Percentiles rank a stretch among this genome's conserved stretches.
Conservation (phyloP, 306 rosid species). For the Cucurbita ficifolia region DNA sequence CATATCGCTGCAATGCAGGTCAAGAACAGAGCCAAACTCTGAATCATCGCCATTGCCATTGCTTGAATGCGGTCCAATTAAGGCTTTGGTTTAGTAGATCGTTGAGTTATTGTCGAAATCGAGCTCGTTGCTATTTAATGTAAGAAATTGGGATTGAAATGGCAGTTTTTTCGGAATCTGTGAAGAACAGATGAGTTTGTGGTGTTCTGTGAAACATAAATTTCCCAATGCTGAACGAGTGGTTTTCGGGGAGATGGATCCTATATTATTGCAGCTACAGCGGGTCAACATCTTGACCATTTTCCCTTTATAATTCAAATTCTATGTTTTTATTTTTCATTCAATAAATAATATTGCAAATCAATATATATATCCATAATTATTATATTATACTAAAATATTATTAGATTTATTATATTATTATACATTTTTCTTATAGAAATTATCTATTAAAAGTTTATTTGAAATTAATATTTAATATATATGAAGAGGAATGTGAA, state of each 20-base stretch:
- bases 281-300: background rate
- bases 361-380: too few relatives aligned
- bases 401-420: too few relatives aligned
- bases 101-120: background rate
- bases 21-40: background rate
- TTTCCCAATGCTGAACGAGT: background rate
- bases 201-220: background rate
- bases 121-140: background rate
- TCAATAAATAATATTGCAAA: too few relatives aligned
- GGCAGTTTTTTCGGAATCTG: background rate
- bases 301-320: background rate
- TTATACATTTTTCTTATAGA: too few relatives aligned
- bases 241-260: background rate
- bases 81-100: background rate
- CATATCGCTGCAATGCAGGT: background rate
- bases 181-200: background rate
- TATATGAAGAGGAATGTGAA: too few relatives aligned
- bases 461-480: too few relatives aligned
- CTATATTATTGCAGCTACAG: background rate
- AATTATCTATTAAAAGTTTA: too few relatives aligned
- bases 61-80: background rate
- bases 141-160: background rate
- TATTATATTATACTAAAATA: too few relatives aligned
- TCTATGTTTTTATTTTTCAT: background rate
- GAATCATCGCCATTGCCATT: background rate